Base-by-base conservation (phyloP, 2,329 filamentous ascomycete species). In the Aspergillus thermomutatus region DNA sequence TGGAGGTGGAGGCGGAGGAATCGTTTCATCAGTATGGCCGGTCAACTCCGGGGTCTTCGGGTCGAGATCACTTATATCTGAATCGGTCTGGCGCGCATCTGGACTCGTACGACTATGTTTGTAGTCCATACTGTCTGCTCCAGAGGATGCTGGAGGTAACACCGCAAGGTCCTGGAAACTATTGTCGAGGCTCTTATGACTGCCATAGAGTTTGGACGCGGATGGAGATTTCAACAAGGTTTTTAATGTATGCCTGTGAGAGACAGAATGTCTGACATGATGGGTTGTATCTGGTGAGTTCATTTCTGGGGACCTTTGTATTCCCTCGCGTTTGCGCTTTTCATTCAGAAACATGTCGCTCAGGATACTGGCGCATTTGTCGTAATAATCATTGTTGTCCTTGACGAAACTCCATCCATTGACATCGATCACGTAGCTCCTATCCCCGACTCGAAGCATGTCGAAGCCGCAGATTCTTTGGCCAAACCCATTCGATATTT, bases 371-470 rank as follows among this genome's bases (percentile, higher is more conserved):
- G 94, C 87, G 65, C 89, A 94, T 68, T 91, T 91, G 68, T 97
- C 90, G 72, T 99, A 99, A 74, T 99, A 99, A 59, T 96, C 92
- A 60, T 97, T 93, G 67, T 99, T 99, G 73, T 99, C 95, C 73
- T 99, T 99, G 73, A 99, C 94, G 68, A 99, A 99, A 70, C 93
- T 97, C 95, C 95, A 99, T 11, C 94, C 94, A 72, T 99, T 99
- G 66, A 99, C 94, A 68, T 99, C 94, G 64, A 99, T 99, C 50
- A 99, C 94, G 75, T 91, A 99, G 72, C 93, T 97, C 72, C 91
- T 91, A 17, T 92, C 91, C 50, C 86, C 87, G 11, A 92, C 91
- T 27, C 95, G 87, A 55, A 99, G 80, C 58, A 99, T 82, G 72
- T 99, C 94, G 68, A 99, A 99, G 0, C 94, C 94, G 70, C 94